A percentile compares a stretch with the other conserved stretches of the same genome.
Conservation (phyloP, 495 filamentous ascomycete species). For the Saxophila tyrrhenica region DNA sequence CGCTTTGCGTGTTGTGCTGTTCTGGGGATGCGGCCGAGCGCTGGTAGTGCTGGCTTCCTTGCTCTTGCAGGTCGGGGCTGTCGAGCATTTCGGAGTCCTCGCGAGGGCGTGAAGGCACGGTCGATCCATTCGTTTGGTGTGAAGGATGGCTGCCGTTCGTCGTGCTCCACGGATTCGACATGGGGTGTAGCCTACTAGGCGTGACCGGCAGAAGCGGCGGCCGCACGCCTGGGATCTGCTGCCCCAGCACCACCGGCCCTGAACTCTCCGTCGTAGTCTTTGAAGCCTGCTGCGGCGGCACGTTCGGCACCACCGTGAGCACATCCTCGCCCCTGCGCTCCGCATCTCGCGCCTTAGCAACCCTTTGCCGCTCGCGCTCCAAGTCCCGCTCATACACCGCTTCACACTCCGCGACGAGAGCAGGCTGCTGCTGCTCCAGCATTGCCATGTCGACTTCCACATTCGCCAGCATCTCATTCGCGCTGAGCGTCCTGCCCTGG, state of each 20-base stretch:
- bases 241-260: slow-evolving; percentile 52
- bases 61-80: slow-evolving; percentile 41
- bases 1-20: slow-evolving; percentile 33
- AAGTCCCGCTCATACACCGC: slow-evolving; percentile 64
- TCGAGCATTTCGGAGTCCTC: slow-evolving; percentile 50
- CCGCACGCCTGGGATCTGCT: slow-evolving; percentile 35
- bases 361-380: slow-evolving; percentile 35
- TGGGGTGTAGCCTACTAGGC: slow-evolving; percentile 36
- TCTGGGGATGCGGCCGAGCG: slow-evolving; percentile 19
- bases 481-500: slow-evolving; percentile 64
- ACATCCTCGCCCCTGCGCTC: slow-evolving; percentile 36
- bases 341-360: slow-evolving; percentile 40
- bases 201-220: slow-evolving; percentile 39
- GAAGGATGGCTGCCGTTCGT: slow-evolving; percentile 38
- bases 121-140: slow-evolving; percentile 57
- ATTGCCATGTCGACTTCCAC: slow-evolving; percentile 78
- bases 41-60: slow-evolving; percentile 32
- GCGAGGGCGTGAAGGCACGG: slow-evolving; percentile 42
- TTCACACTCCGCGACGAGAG: slow-evolving; percentile 56
- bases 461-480: slow-evolving; percentile 81
- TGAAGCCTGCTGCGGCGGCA: slow-evolving; percentile 39
- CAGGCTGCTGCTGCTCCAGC: slow-evolving; percentile 53
- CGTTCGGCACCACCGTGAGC: slow-evolving; percentile 28
- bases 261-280: slow-evolving; percentile 32
- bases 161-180: slow-evolving; percentile 35